Evolutionary conservation across 805 yeast genomes (phyloP).

Genomic region (Saccharomycopsis sp.): DNA sequence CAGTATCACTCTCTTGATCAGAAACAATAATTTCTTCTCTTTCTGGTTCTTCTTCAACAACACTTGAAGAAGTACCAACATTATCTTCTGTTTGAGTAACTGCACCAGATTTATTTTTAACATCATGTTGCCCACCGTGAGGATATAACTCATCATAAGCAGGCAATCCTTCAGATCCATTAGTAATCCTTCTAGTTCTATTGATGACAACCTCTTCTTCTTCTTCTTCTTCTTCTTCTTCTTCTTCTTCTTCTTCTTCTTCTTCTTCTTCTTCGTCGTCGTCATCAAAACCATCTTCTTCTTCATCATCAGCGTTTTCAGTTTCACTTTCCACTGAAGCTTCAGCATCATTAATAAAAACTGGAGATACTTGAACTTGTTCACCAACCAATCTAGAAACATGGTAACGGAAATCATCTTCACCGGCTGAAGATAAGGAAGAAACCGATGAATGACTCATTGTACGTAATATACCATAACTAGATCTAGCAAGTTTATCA

Average conservation of each 20-base stretch:
- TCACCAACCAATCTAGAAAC: slow-evolving; percentile 24
- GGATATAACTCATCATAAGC: slow-evolving; percentile 72
- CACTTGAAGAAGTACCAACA: neutral
- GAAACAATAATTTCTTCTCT: slow-evolving; percentile 1
- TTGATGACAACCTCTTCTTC: no score
- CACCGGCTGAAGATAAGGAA: slow-evolving; percentile 20
- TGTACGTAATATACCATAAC: slow-evolving; percentile 1
- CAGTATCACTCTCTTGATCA: neutral
- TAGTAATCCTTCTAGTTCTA: no score
- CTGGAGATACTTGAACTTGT: slow-evolving; percentile 20
- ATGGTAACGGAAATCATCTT: slow-evolving; percentile 21
- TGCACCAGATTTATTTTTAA: neutral
- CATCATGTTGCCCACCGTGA: slow-evolving; percentile 23
- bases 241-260: no score
- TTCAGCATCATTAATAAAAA: neutral
- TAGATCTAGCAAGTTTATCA: neutral
- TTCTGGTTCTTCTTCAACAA: slow-evolving; percentile 3
- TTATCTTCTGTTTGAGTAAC: neutral
- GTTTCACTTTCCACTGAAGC: slow-evolving; percentile 15
- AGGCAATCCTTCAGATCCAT: slow-evolving; percentile 55
- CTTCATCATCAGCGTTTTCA: slow-evolving; percentile 9
- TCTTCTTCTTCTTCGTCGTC: slow-evolving; percentile 4
- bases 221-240: no score
- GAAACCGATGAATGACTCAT: slow-evolving; percentile 13
- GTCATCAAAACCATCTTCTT: slow-evolving; percentile 2